Conservation (phyloP, 306 rosid species). For the Cucumis melo region DNA sequence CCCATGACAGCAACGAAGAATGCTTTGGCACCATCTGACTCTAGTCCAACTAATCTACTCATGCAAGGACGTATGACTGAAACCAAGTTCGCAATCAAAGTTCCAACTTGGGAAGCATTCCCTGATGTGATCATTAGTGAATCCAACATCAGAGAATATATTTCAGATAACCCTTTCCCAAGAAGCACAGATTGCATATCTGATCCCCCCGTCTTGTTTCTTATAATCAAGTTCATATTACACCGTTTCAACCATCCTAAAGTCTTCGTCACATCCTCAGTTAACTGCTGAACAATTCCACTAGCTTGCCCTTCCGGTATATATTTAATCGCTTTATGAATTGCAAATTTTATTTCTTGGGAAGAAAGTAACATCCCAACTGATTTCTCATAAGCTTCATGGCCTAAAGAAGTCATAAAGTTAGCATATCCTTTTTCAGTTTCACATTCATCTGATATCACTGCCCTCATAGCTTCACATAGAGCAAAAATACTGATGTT, state of each 20-base stretch:
- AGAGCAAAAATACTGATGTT: conserved; percentile 45
- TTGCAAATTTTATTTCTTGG: conserved; percentile 36
- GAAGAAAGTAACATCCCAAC: conserved; percentile 53
- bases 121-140: conserved; percentile 59
- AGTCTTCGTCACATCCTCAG: conserved; percentile 52
- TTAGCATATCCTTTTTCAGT: conserved; percentile 25
- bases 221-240: conserved; percentile 21
- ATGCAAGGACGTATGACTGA: conserved; percentile 41
- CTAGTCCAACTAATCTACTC: conserved; percentile 47
- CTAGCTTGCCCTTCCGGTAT: conserved; percentile 87
- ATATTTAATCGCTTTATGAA: conserved; percentile 41
- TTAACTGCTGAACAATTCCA: conserved; percentile 43
- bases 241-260: conserved; percentile 47
- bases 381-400: conserved; percentile 41
- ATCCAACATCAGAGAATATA: conserved; percentile 55
- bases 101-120: conserved; percentile 53
- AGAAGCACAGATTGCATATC: conserved; percentile 44
- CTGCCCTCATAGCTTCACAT: conserved; percentile 65
- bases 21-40: conserved; percentile 34
- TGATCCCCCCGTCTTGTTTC: conserved; percentile 10
- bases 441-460: conserved; percentile 17
- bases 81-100: conserved; percentile 42
- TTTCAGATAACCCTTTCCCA: conserved; percentile 66
- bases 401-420: conserved; percentile 28
- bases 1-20: conserved; percentile 43